A percentile compares a stretch with the other conserved stretches of the same genome.
These are phyloP conservation scores for Trapa bicornis DNA, from an alignment of 345 rosid species.

Conservation along the genomic window DNA sequence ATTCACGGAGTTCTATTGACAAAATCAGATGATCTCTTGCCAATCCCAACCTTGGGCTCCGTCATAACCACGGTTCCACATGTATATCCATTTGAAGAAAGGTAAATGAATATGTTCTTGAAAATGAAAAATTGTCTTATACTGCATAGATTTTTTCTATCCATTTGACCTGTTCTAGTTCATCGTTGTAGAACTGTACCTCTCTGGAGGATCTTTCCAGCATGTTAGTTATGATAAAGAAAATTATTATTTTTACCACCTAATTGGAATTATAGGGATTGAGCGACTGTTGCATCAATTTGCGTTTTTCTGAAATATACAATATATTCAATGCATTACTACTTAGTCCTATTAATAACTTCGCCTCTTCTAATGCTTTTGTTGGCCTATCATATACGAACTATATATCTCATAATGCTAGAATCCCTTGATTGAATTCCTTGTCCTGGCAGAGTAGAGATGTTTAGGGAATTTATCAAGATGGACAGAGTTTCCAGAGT, in stretches of 20 bases:
- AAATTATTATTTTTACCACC: background rate
- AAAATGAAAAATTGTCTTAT: background rate
- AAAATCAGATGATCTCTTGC: constrained; percentile 34
- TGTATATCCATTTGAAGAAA: constrained; percentile 94
- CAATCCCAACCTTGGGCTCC: constrained; percentile 45
- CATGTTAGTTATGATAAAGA: background rate
- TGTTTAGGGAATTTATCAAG: constrained; percentile 85
- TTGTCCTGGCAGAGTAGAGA: constrained; percentile 62
- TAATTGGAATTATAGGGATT: background rate
- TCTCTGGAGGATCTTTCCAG: background rate
- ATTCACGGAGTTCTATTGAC: constrained; percentile 57
- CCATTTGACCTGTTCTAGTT: background rate
- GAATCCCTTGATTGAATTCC: constrained; percentile 19
- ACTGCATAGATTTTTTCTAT: background rate
- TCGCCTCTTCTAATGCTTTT: background rate
- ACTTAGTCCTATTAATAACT: background rate
- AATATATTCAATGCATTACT: background rate
- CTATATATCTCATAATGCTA: constrained; percentile 1
- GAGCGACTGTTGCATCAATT: background rate
- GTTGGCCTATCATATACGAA: background rate
- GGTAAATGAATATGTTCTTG: constrained; percentile 25
- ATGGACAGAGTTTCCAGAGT: constrained; percentile 80
- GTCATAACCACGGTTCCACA: constrained; percentile 70
- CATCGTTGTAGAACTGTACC: background rate
- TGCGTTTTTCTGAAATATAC: background rate